Base-by-base conservation (phyloP, 1,284 basidiomycete genomes). In the Sphagnurus paluster region DNA sequence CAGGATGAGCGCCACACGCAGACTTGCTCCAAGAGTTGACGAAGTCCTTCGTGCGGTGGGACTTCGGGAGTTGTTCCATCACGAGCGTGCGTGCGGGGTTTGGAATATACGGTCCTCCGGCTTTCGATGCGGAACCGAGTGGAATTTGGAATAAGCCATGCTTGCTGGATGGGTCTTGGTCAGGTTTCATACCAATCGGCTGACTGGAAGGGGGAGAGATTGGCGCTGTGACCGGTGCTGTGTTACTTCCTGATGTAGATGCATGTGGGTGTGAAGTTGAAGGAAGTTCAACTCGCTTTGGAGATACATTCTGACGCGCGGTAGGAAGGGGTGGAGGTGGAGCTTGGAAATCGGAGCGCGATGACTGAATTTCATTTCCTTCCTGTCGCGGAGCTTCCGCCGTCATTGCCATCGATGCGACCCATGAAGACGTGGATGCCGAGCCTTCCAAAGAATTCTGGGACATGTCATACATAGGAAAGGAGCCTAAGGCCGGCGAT, bases 11-110 rank as follows among this genome's bases (percentile, higher is more conserved):
- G 1, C 60, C 67, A 19, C 65, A 70, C 16, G 74, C 75, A 9
- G 56, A 55, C 39, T 67, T 64, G 23, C 71, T 66, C 82, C 82
- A 84, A 0, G 54, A 53, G 19, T 64, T 62, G 17, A 77, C 58
- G 51, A 68, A 76, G 5, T 69, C 63, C 0, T 56, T 53, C 11
- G 59, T 70, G 30, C 80, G 77, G 55, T 72, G 70, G 10, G 69
- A 64, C 56, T 77, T 80, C 1, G 81, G 81, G 1, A 84, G 58
- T 36, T 75, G 71, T 47, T 81, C 80, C 64, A 85, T 72, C 21
- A 85, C 75, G 21, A 85, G 62, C 0, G 80, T 78, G n/a, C 75
- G 67, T 1, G 70, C 59, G 5, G 74, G 71, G 45, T 73, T 70
- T 19, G 78, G 77, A 8, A 59, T 53, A 42, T 72, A 68, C 6